Base-by-base conservation (phyloP, 805 yeast genomes). In the Saturnispora kantuleensis region DNA sequence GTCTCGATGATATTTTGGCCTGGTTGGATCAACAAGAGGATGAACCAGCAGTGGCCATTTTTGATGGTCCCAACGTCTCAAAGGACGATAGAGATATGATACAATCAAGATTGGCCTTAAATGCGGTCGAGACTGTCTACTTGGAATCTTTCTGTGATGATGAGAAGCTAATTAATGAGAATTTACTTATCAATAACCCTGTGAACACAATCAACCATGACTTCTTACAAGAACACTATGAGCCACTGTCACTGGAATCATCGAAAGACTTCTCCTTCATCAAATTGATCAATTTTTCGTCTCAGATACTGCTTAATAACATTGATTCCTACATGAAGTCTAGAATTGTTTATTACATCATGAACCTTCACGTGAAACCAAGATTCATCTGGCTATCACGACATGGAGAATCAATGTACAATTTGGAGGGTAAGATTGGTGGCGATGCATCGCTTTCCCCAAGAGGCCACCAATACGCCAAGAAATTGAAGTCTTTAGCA, bases 321-420 rank as follows among this genome's bases (percentile, higher is more conserved):
- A 88, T 93, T 52, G 87, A 85, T 60, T 79, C 89, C 18, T 93
- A 93, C 60, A 67, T 90, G 56, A 95, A 93, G 63, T 81, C 93
- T 50, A 76, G 97, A 56, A 88, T 93, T 50, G 97, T 89, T 15
- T 93, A 88, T 64, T 93, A 88, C 60, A 86, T 93, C 35, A 89
- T 93, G 96, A 93, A 93, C 58, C 68, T 93, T 53, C 97, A 89
- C 62, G 84, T 88, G 54, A 85, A 86, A 60, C 96, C 96, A 26
- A 75, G 97, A 50, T 76, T 82, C 51, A 88, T 93, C 49, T 93
- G 95, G 90, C 71, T 93, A 40, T 85, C 95, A 40, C 77, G 98
- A 55, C 98, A 93, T 58, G 98, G 98, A 26, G 98, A 93, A 65
- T 83, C 95, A 2, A 80, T 79, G 59, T 93, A 81, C 66, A 93